Base-by-base conservation (phyloP, 2,329 filamentous ascomycete species). In the Microcyclospora pomicola region DNA sequence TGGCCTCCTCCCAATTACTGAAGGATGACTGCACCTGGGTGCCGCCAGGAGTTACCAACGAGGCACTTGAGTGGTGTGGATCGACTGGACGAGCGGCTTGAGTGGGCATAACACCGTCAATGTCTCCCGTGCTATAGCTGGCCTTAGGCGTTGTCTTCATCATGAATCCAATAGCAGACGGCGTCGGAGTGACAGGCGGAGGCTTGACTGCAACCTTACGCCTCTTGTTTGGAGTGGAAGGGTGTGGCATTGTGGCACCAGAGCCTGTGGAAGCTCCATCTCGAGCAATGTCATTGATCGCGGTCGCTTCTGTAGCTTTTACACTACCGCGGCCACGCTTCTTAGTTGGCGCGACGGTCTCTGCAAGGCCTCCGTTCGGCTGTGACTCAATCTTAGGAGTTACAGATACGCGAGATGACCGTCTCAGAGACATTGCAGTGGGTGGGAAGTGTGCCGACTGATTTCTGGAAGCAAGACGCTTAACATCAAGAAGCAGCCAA, bases 1-100 rank as follows among this genome's bases (percentile, higher is more conserved):
- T 15, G 48, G 53, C 49, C n/a, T 52, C 44, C 13, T 57, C 57
- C 5, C 58, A 60, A 7, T 58, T 54, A 51, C 62, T 46, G 47
- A 59, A 58, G 36, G 63, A 66, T 9, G 69, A 66, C 15, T 81
- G 62, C 6, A 83, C 54, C 33, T 74, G 69, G 2, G 76, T 80
- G 2, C 79, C 77, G 52, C 77, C 72, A 2, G 81, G 80, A 0
- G 81, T 83, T n/a, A 82, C 60, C 9, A 87, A 65, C 1, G 74
- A 69, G 1, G 80, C 81, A 54, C 85, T 84, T 32, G 79, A 81
- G 11, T 65, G 61, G 46, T 71, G 71, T 0, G 79, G 75, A 45
- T 77, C 67, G 11, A 76, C 78, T 2, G 80, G 69, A 15, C 78
- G 71, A 36, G 66, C 59, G 1, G 39, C 41, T n/a, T 48, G 38